These are phyloP conservation scores for Vigna nakashimae DNA, from an alignment of 306 rosid genomes.

Conservation along the genomic window DNA sequence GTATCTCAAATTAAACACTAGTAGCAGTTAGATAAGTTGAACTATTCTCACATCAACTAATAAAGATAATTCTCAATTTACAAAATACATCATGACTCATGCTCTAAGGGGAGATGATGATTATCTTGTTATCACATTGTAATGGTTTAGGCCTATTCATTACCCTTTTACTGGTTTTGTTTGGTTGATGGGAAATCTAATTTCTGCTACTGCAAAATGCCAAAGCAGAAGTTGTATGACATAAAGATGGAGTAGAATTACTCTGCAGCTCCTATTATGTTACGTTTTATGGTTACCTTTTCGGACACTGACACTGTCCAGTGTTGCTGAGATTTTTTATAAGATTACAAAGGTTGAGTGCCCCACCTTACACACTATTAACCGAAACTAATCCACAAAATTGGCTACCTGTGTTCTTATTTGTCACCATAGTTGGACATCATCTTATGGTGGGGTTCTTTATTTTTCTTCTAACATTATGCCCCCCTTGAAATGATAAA, in stretches of 20 bases:
- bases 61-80: too few species aligned
- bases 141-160: slow-evolving; percentile 6
- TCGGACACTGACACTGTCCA: slow-evolving; percentile 25
- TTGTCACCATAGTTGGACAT: slow-evolving; percentile 30
- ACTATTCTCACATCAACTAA: not conserved
- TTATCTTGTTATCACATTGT: slow-evolving; percentile 28
- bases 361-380: not conserved
- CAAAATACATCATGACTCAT: too few species aligned
- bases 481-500: slow-evolving; percentile 1
- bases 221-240: slow-evolving; percentile 40
- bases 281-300: slow-evolving; percentile 39
- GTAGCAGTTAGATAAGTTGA: too few species aligned
- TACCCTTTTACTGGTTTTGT: not conserved
- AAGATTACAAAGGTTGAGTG: slow-evolving; percentile 28
- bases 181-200: slow-evolving; percentile 38
- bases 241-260: slow-evolving; percentile 34
- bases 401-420: slow-evolving; percentile 26
- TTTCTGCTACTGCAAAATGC: slow-evolving; percentile 44
- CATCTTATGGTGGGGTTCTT: not conserved
- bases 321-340: slow-evolving; percentile 36
- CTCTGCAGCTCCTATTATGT: slow-evolving; percentile 46
- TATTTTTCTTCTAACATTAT: slow-evolving; percentile 21
- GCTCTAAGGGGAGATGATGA: not conserved
- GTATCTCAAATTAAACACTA: too few species aligned
- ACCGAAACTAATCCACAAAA: slow-evolving; percentile 16